Evolutionary conservation across 2,329 filamentous ascomycete species (phyloP).

Genomic region (Neurospora sp.): DNA sequence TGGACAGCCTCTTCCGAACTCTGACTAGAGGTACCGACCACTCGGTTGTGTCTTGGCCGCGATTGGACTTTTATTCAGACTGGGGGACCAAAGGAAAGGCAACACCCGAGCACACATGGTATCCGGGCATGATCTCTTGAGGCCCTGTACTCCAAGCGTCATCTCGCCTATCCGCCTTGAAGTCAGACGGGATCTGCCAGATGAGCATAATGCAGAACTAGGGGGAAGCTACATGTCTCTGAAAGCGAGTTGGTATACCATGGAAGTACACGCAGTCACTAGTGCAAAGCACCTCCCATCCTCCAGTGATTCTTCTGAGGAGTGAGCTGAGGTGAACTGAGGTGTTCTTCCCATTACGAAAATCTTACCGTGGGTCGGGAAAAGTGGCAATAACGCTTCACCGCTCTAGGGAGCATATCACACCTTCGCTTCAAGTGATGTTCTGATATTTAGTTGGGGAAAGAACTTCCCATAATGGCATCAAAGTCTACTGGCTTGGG

Average conservation of each 20-base stretch:
- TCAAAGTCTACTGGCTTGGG: neutral
- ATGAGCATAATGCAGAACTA: neutral
- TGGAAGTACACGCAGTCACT: neutral
- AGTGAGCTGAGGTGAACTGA: neutral
- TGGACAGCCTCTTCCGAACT: neutral
- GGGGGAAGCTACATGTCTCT: neutral
- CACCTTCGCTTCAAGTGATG: neutral
- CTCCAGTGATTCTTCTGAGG: neutral
- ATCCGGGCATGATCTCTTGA: neutral
- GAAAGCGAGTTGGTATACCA: neutral
- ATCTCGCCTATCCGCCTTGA: neutral
- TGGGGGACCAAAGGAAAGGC: neutral
- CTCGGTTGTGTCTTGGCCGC: neutral
- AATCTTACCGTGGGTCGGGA: neutral
- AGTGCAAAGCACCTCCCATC: neutral
- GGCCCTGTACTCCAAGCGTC: neutral
- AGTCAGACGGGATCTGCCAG: neutral
- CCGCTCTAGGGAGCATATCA: neutral
- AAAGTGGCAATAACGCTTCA: neutral
- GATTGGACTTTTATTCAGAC: neutral
- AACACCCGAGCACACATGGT: neutral
- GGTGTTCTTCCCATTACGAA: neutral
- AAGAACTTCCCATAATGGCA: neutral
- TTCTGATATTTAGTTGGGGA: neutral
- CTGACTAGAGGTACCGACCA: neutral